Conservation (phyloP, 2,329 filamentous ascomycete species). For the Raffaelea deltoideospora region DNA sequence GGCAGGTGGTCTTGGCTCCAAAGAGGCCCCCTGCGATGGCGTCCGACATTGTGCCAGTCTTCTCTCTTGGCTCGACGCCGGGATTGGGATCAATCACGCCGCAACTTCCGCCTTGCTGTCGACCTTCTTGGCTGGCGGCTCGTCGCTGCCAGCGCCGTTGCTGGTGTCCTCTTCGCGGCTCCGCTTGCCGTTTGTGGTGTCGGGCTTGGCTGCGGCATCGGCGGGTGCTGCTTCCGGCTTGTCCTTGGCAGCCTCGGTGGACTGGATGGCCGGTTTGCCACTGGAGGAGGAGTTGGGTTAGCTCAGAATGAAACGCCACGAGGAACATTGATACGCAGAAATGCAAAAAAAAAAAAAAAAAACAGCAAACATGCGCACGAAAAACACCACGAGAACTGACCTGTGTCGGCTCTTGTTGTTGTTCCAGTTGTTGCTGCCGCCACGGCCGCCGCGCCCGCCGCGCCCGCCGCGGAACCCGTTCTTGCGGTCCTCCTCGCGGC, state of each 20-base stretch:
- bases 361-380: neutral
- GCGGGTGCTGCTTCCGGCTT: no score
- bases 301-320: neutral
- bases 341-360: neutral
- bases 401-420: constrained; percentile 18
- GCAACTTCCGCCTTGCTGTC: constrained; percentile 30
- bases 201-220: no score
- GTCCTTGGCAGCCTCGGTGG: constrained; percentile 22
- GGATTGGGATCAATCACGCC: no score
- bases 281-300: constrained; percentile 8
- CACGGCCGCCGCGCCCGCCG: constrained; percentile 19
- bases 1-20: no score
- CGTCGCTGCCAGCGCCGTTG: constrained; percentile 15
- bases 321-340: neutral
- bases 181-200: constrained; percentile 44
- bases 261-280: constrained; percentile 28
- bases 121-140: constrained; percentile 46
- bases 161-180: constrained; percentile 29
- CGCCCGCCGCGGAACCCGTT: constrained; percentile 28
- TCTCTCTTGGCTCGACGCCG: no score
- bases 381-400: constrained; percentile 17
- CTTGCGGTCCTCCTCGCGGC: constrained; percentile 46
- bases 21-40: no score
- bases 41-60: no score
- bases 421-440: constrained; percentile 20